phyloP scores from a whole-genome alignment of 441 rosid genomes.

The Croton setiger region DNA sequence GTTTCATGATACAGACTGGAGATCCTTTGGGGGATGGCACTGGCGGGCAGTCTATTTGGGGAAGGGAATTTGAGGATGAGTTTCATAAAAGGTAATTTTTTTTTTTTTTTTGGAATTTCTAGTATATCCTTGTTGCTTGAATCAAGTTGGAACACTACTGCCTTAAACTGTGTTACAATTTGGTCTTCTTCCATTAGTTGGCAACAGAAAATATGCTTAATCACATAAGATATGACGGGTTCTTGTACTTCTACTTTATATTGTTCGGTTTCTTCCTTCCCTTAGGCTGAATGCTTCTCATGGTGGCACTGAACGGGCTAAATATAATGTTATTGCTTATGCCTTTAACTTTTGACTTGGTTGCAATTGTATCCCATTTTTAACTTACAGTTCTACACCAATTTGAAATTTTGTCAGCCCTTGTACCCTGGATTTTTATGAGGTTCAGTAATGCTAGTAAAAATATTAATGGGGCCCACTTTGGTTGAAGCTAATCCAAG shows the following conservation, averaged over 20 bases:
- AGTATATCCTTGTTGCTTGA: not conserved
- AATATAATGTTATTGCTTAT: too few relatives aligned
- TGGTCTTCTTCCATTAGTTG: not conserved
- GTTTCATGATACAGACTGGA: slow-evolving; percentile 98
- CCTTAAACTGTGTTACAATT: not conserved
- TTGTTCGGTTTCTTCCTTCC: not conserved
- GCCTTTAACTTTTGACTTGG: too few relatives aligned
- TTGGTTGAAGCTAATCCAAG: too few relatives aligned
- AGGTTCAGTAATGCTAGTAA: too few relatives aligned
- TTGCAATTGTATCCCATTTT: too few relatives aligned
- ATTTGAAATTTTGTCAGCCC: too few relatives aligned
- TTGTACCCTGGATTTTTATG: too few relatives aligned
- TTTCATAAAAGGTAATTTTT: slow-evolving; percentile 83
- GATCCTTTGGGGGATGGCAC: slow-evolving; percentile 99
- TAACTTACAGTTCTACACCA: too few relatives aligned
- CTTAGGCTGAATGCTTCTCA: not conserved
- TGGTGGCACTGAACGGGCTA: not conserved
- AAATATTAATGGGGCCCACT: too few relatives aligned
- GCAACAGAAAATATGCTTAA: not conserved
- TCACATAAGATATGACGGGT: not conserved
- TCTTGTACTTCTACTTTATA: not conserved
- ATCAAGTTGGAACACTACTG: not conserved
- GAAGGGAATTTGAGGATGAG: slow-evolving; percentile 97
- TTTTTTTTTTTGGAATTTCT: slow-evolving; percentile 9
- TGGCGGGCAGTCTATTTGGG: slow-evolving; percentile 99